These are phyloP conservation scores for Monilinia vaccinii-corymbosi DNA, from an alignment of 2,329 filamentous ascomycete species.

Conservation along the genomic window DNA sequence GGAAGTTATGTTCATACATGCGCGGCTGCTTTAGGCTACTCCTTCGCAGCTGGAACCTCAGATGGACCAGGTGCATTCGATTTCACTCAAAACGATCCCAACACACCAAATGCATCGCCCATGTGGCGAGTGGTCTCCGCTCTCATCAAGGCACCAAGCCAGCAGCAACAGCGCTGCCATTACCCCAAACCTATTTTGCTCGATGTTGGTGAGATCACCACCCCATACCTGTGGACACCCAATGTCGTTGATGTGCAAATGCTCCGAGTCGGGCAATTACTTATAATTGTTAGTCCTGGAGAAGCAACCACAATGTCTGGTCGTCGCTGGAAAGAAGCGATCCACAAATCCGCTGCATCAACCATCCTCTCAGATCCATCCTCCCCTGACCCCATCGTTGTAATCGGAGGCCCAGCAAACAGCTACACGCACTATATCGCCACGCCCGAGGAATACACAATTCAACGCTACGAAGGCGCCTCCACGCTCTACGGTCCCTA, in stretches of 20 bases:
- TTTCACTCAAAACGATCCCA: conserved; percentile 79
- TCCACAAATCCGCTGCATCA: conserved; percentile 44
- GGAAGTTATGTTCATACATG: conserved; percentile 66
- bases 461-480: conserved; percentile 92
- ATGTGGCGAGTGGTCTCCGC: conserved; percentile 72
- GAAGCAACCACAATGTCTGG: conserved; percentile 92
- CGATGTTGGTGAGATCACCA: conserved; percentile 72
- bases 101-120: conserved; percentile 53
- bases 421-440: conserved; percentile 74
- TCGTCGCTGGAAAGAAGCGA: conserved; percentile 70
- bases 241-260: conserved; percentile 87
- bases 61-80: conserved; percentile 89
- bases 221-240: conserved; percentile 79
- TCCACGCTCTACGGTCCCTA: conserved; percentile 81
- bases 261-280: conserved; percentile 72
- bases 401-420: conserved; percentile 83
- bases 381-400: conserved; percentile 57
- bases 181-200: conserved; percentile 75
- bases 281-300: conserved; percentile 76
- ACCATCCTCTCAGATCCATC: conserved; percentile 26
- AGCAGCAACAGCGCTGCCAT: conserved; percentile 68
- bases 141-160: conserved; percentile 59
- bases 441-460: conserved; percentile 68
- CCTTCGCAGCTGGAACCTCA: conserved; percentile 85
- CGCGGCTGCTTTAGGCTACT: conserved; percentile 80